Evolutionary conservation across 2,329 filamentous ascomycete species (phyloP).

Genomic region (Sordariomycetes sp.): DNA sequence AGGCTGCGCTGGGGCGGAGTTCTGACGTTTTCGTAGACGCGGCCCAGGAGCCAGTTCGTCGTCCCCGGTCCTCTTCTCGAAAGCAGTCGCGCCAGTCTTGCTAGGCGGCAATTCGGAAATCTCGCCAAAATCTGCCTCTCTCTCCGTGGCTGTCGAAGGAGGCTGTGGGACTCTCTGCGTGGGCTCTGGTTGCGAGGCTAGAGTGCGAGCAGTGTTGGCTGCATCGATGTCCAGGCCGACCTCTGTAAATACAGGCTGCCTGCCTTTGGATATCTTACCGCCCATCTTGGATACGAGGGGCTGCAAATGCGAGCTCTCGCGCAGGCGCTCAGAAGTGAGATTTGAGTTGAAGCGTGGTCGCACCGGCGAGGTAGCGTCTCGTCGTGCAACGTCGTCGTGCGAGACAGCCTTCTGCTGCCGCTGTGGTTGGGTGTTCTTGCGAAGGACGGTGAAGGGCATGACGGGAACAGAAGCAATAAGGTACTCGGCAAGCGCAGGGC

Average conservation of each 20-base stretch:
- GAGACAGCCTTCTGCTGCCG: background rate
- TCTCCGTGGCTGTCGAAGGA: background rate
- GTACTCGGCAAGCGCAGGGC: too few species aligned
- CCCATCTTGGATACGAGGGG: constrained; percentile 29
- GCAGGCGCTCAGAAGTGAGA: constrained; percentile 39
- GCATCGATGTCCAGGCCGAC: constrained; percentile 31
- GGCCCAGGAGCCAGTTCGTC: background rate
- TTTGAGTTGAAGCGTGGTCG: constrained; percentile 42
- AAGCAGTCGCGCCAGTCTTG: background rate
- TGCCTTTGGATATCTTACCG: constrained; percentile 37
- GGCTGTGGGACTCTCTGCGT: too few species aligned
- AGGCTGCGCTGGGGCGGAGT: constrained; percentile 14
- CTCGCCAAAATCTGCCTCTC: background rate
- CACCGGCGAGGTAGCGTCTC: background rate
- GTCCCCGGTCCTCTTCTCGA: background rate
- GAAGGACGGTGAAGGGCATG: constrained; percentile 1
- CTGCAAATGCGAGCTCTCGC: constrained; percentile 32
- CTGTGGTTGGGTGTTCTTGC: too few species aligned
- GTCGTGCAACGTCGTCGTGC: constrained; percentile 8
- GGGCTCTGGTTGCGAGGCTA: background rate
- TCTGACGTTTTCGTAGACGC: constrained; percentile 4
- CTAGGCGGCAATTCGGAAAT: background rate
- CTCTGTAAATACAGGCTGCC: constrained; percentile 44
- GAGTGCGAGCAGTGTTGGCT: constrained; percentile 5
- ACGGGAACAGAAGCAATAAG: background rate